phyloP scores from a whole-genome alignment of 176 grass and related monocot genomes.

The Carex cristatella region DNA sequence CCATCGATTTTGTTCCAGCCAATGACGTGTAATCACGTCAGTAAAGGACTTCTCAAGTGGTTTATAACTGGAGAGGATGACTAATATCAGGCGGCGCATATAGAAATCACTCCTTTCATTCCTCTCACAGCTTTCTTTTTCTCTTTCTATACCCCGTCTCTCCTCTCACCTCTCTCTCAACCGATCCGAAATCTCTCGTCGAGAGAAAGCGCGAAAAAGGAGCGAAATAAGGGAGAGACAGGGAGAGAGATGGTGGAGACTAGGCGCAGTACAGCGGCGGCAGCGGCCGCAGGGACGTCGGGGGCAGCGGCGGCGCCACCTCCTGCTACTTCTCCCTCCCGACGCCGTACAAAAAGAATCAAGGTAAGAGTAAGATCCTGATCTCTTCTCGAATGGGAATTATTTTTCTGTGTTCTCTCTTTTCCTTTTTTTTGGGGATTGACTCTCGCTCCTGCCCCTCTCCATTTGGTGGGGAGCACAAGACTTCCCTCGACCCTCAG shows the following conservation, averaged over 20 bases:
- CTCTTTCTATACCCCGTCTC: not conserved
- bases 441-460: conserved; percentile 7
- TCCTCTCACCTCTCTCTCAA: conserved; percentile 13
- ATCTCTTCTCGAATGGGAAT: conserved; percentile 22
- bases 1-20: not conserved
- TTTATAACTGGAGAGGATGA: conserved; percentile 9
- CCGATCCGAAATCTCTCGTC: conserved; percentile 39
- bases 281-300: conserved; percentile 22
- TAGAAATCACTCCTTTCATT: conserved; percentile 16
- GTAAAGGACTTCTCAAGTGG: conserved; percentile 13
- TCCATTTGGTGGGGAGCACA: not conserved
- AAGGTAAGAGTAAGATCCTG: conserved; percentile 34
- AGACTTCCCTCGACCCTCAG: not conserved
- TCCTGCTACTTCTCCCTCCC: conserved; percentile 14
- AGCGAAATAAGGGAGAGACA: conserved; percentile 29
- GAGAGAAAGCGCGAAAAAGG: conserved; percentile 44
- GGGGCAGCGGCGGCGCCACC: not conserved
- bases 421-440: not conserved
- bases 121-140: conserved; percentile 12
- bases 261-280: conserved; percentile 39
- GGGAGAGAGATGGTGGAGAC: conserved; percentile 66
- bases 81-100: conserved; percentile 2
- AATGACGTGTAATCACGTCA: not conserved
- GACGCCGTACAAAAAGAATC: conserved; percentile 45
- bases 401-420: conserved; percentile 20